phyloP scores from a whole-genome alignment of 192 early-diverging fungal genomes.

The Backusella sp. region DNA sequence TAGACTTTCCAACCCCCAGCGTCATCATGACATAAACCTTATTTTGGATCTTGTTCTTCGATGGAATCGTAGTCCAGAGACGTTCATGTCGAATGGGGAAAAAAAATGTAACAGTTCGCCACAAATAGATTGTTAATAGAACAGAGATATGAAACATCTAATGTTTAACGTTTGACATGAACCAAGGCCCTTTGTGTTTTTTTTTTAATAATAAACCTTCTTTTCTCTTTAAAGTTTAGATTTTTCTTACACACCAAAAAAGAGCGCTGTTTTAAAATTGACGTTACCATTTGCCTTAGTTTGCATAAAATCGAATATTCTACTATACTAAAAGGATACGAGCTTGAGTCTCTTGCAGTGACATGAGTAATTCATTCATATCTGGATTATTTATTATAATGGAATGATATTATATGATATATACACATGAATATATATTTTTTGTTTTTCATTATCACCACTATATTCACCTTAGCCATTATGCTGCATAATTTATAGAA shows the following conservation, averaged over 20 bases:
- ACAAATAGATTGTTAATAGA: background rate
- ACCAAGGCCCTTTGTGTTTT: background rate
- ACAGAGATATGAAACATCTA: background rate
- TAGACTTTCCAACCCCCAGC: background rate
- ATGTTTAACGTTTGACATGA: background rate
- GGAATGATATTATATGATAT: background rate
- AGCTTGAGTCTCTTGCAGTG: background rate
- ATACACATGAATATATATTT: background rate
- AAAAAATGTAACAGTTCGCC: background rate
- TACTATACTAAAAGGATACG: background rate
- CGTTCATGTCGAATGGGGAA: background rate
- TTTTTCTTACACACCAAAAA: no score
- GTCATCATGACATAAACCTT: conserved; percentile 1
- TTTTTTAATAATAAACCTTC: background rate
- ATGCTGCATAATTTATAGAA: no score
- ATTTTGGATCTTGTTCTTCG: background rate
- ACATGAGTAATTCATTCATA: background rate
- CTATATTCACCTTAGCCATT: no score
- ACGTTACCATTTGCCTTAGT: background rate
- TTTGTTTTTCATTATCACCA: background rate
- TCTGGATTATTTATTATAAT: background rate
- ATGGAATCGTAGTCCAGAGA: background rate
- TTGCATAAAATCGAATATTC: background rate
- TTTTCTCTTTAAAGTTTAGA: background rate
- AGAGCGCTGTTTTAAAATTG: background rate